Evolutionary conservation across 2,329 filamentous ascomycete species (phyloP), one percentile per base, ranked within the genome.

Genomic region (Trichoderma atroviride): DNA sequence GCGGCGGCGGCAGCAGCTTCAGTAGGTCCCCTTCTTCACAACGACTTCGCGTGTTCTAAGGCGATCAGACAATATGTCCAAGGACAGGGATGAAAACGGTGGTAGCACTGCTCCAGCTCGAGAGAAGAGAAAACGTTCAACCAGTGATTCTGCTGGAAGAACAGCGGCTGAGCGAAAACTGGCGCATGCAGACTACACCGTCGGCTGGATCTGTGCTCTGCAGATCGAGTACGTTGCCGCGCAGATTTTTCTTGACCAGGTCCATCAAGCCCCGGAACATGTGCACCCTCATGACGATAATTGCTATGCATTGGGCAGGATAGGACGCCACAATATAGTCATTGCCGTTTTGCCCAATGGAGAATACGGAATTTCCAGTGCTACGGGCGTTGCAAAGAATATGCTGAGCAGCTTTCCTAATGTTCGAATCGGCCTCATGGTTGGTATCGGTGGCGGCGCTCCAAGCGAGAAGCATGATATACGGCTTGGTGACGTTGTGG

Each of bases 191-290:
- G 60, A 65, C 40, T 84, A 83, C 60, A 81, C 76, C 0, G 75
- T 84, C 3, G 82, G 81, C 22, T 83, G 81, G 81, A 82, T 84
- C 5, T 84, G 80, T 61, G 81, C 82, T 13, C 69, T 83, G 0
- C 27, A 5, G 0, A 75, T 72, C 0, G 82, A 84, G 63, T 76
- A 74, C 55, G 75, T 79, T 62, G 81, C 82, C 5, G 82, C 62
- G 77, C 60, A 63, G 16, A 40, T 63, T 10, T 63, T 37, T n/a
- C 43, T 63, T 13, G 60, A 63, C 4, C 43, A 83, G 53, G 37
- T 56, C 47, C 70, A 71, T 29, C n/a, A 69, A 5, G 37, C 47
- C 9, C 55, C 47, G 69, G 70, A 74, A 37, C 78, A 83, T 61
- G 74, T 76, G 24, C 11, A 62, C 0, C 47, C 31, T 6, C 47